Percentiles rank a stretch among this genome's conserved stretches.
These are phyloP conservation scores for Pseudopithomyces chartarum DNA, from an alignment of 2,329 filamentous ascomycete species.

Conservation along the genomic window DNA sequence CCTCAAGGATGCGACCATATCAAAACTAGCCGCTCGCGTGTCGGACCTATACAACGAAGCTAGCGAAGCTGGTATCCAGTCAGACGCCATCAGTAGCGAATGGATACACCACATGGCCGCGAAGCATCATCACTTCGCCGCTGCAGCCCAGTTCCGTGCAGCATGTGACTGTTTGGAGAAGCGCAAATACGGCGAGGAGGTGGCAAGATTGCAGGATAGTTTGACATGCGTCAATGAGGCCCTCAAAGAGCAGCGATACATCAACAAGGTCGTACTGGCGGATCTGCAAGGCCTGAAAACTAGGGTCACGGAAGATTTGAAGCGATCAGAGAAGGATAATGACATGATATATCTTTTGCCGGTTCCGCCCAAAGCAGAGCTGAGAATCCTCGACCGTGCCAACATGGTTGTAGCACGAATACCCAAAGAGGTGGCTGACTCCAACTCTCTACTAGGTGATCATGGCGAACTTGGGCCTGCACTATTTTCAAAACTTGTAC, in stretches of 20 bases:
- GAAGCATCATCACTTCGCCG: conserved; percentile 96
- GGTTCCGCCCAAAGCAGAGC: conserved; percentile 85
- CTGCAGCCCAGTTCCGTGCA: conserved; percentile 89
- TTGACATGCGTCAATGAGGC: conserved; percentile 83
- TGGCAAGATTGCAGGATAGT: conserved; percentile 82
- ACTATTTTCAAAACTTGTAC: conserved; percentile 88
- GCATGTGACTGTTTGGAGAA: conserved; percentile 93
- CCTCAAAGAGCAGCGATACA: conserved; percentile 79
- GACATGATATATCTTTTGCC: conserved; percentile 90
- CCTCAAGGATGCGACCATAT: conserved; percentile 89
- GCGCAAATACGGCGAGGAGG: conserved; percentile 91
- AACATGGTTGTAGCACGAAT: conserved; percentile 83
- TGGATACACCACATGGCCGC: conserved; percentile 99
- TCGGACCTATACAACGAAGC: conserved; percentile 88
- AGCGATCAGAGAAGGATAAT: conserved; percentile 93
- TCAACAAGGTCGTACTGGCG: conserved; percentile 79
- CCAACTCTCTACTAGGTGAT: conserved; percentile 79
- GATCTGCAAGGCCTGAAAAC: conserved; percentile 84
- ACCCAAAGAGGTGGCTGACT: conserved; percentile 81
- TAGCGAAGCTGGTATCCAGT: conserved; percentile 84
- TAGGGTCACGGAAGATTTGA: conserved; percentile 83
- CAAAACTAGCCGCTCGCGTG: conserved; percentile 87
- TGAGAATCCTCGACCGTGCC: conserved; percentile 83
- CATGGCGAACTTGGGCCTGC: conserved; percentile 80
- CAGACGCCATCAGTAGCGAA: conserved; percentile 84